These are phyloP conservation scores for Poa pratensis DNA, from an alignment of 176 grass and related monocot species.

Conservation along the genomic window DNA sequence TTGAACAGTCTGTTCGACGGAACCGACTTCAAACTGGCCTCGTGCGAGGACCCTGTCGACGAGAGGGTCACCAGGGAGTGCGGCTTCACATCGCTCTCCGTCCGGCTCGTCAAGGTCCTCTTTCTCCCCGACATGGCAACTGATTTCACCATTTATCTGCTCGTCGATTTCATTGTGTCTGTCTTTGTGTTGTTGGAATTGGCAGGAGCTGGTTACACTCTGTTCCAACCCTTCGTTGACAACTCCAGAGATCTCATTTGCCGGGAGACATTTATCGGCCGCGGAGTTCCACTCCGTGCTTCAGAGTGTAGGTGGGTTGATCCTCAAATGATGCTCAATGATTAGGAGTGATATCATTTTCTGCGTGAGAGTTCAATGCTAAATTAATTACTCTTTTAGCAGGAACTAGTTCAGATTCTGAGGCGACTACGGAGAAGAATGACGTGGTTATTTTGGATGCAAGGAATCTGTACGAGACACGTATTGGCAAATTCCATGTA, in stretches of 20 bases:
- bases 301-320: constrained; percentile 59
- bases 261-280: constrained; percentile 71
- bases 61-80: constrained; percentile 72
- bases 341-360: neutral
- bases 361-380: neutral
- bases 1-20: constrained; percentile 63
- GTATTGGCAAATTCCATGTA: constrained; percentile 85
- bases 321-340: too few relatives aligned
- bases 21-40: constrained; percentile 90
- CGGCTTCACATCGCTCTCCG: constrained; percentile 80
- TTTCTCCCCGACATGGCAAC: neutral
- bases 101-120: constrained; percentile 78
- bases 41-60: constrained; percentile 67
- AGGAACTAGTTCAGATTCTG: constrained; percentile 34
- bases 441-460: constrained; percentile 81
- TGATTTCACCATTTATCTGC: neutral
- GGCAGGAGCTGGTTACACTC: constrained; percentile 91
- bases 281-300: constrained; percentile 77
- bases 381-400: constrained; percentile 5
- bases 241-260: constrained; percentile 56
- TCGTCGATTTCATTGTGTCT: neutral
- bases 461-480: constrained; percentile 87
- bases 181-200: constrained; percentile 8
- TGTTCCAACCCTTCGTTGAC: constrained; percentile 53
- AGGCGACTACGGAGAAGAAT: constrained; percentile 35